phyloP scores from a whole-genome alignment of 169 alveolate genomes.

The Plasmodium sp. region DNA sequence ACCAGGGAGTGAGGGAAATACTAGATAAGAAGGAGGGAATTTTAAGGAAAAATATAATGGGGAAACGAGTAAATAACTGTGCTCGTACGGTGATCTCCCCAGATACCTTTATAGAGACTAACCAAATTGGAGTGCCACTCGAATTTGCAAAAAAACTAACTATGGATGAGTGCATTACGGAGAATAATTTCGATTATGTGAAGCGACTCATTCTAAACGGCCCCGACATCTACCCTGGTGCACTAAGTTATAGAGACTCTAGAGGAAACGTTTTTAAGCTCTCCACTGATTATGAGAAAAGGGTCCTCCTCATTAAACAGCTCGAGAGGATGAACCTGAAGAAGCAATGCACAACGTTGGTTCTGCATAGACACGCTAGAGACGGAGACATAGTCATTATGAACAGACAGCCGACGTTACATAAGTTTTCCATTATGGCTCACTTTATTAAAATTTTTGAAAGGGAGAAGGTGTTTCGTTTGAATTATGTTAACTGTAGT shows the following conservation, averaged over 20 bases:
- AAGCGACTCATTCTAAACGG: slow-evolving; percentile 95
- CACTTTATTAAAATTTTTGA: slow-evolving; percentile 91
- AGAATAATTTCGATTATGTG: slow-evolving; percentile 89
- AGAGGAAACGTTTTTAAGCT: slow-evolving; percentile 83
- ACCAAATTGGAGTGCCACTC: slow-evolving; percentile 97
- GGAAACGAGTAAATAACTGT: slow-evolving; percentile 98
- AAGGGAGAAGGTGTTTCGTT: slow-evolving; percentile 96
- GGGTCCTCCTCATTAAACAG: slow-evolving; percentile 85
- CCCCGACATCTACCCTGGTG: slow-evolving; percentile 97
- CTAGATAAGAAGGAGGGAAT: slow-evolving; percentile 97
- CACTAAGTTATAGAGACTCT: slow-evolving; percentile 88
- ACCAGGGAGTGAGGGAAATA: slow-evolving; percentile 94
- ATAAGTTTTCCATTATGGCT: slow-evolving; percentile 97
- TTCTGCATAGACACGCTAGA: slow-evolving; percentile 95
- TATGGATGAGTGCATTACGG: slow-evolving; percentile 95
- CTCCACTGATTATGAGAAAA: slow-evolving; percentile 83
- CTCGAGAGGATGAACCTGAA: slow-evolving; percentile 40
- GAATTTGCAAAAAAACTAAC: slow-evolving; percentile 95
- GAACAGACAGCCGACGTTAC: slow-evolving; percentile 98
- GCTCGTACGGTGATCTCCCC: slow-evolving; percentile 99
- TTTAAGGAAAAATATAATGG: slow-evolving; percentile 98
- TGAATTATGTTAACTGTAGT: slow-evolving; percentile 98
- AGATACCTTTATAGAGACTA: slow-evolving; percentile 97
- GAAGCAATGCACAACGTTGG: slow-evolving; percentile 78
- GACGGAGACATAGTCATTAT: slow-evolving; percentile 98